Conservation (phyloP, 2,329 filamentous ascomycete genomes). For the Myotisia sp. region DNA sequence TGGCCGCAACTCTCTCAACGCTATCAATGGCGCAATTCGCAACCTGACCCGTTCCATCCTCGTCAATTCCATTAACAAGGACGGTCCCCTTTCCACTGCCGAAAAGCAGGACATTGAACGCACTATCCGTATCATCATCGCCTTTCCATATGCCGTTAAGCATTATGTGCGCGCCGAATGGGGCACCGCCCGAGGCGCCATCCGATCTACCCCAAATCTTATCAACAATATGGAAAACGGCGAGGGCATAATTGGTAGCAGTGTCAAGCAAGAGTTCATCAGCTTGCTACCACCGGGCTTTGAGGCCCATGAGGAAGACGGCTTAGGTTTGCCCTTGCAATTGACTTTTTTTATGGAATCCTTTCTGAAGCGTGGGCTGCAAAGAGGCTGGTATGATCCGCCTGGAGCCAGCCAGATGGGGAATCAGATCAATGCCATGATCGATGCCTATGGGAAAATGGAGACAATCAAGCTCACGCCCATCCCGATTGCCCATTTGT, state of each 20-base stretch:
- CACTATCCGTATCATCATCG: slow-evolving; percentile 44
- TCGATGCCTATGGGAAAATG: slow-evolving; percentile 48
- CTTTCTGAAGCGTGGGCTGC: slow-evolving; percentile 44
- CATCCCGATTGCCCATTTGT: slow-evolving; percentile 48
- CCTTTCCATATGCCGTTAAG: slow-evolving; percentile 49
- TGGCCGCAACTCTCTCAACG: slow-evolving; percentile 42
- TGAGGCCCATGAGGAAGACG: slow-evolving; percentile 43
- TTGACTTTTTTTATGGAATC: slow-evolving; percentile 45
- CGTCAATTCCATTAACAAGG: slow-evolving; percentile 30
- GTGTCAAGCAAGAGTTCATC: slow-evolving; percentile 36
- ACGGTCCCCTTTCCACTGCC: slow-evolving; percentile 21
- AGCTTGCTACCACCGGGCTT: slow-evolving; percentile 37
- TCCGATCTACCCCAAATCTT: slow-evolving; percentile 1
- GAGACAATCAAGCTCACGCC: slow-evolving; percentile 52
- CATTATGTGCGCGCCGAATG: slow-evolving; percentile 51
- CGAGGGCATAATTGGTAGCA: slow-evolving; percentile 18
- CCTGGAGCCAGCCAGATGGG: slow-evolving; percentile 46
- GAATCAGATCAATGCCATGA: slow-evolving; percentile 42
- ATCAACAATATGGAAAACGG: slow-evolving; percentile 1
- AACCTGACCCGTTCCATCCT: slow-evolving; percentile 45
- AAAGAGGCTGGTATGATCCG: slow-evolving; percentile 45
- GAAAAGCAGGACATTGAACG: slow-evolving; percentile 46
- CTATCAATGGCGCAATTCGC: slow-evolving; percentile 43
- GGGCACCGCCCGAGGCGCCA: slow-evolving; percentile 22
- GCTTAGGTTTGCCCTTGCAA: slow-evolving; percentile 46